A percentile compares a stretch with the other conserved stretches of the same genome.
Conservation (phyloP, 768 basidiomycete genomes). For the Lentinula lateritia region DNA sequence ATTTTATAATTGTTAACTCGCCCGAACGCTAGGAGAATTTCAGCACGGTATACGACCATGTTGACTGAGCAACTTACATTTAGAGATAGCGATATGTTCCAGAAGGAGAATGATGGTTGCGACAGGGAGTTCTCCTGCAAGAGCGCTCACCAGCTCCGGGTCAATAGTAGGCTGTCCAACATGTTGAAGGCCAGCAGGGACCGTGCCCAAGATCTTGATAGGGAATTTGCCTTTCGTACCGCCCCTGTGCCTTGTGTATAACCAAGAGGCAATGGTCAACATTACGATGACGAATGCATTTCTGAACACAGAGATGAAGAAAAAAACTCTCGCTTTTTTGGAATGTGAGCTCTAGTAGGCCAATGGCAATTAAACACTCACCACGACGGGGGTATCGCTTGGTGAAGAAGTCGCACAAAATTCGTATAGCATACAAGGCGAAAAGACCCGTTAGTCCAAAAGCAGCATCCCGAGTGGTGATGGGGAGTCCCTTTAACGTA, state of each 20-base stretch:
- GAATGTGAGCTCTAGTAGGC: neutral
- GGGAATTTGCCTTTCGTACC: constrained; percentile 63
- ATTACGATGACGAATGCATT: constrained; percentile 88
- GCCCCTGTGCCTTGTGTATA: constrained; percentile 66
- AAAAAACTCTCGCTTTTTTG: constrained; percentile 55
- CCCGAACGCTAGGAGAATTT: constrained; percentile 64
- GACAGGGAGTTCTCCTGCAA: constrained; percentile 74
- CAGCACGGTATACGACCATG: neutral
- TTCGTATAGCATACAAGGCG: constrained; percentile 65
- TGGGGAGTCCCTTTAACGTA: constrained; percentile 76
- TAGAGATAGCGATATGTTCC: constrained; percentile 97
- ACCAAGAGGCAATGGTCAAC: constrained; percentile 82
- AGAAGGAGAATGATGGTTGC: constrained; percentile 86
- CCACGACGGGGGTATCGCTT: constrained; percentile 59
- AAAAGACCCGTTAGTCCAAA: constrained; percentile 80
- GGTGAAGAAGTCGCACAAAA: constrained; percentile 41
- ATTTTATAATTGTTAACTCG: constrained; percentile 94
- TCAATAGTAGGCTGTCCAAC: constrained; percentile 38
- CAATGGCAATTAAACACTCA: constrained; percentile 21
- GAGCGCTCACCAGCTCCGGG: constrained; percentile 49
- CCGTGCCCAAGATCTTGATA: constrained; percentile 76
- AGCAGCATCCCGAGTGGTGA: constrained; percentile 76
- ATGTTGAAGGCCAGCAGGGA: constrained; percentile 79
- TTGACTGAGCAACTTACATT: constrained; percentile 48
- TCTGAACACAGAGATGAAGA: constrained; percentile 73